Conservation (phyloP, 208 protist species). For the Naegleria gruberi region DNA sequence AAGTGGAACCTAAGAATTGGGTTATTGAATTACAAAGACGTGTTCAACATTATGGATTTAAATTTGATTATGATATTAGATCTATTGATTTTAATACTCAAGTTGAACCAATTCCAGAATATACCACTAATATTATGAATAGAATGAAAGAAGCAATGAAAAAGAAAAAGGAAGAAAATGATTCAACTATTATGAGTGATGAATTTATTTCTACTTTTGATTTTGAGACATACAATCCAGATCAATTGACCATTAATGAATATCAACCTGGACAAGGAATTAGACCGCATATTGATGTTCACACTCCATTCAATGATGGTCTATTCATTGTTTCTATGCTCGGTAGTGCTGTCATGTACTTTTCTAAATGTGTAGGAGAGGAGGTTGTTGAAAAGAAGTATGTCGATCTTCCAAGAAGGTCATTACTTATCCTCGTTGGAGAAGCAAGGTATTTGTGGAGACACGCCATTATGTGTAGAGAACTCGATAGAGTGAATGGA, state of each 20-base stretch:
- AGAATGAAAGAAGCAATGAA: background rate
- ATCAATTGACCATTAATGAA: conserved; percentile 38
- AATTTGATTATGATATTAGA: background rate
- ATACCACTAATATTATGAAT: background rate
- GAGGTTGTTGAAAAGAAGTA: background rate
- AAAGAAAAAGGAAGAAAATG: background rate
- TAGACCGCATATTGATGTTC: conserved; percentile 25
- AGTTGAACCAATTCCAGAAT: background rate
- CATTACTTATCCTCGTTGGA: background rate
- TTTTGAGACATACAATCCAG: background rate
- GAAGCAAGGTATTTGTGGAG: conserved; percentile 25
- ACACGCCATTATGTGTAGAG: background rate
- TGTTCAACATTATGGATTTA: conserved; percentile 13
- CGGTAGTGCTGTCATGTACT: background rate
- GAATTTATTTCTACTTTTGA: background rate
- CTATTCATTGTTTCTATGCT: conserved; percentile 12
- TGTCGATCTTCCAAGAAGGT: background rate
- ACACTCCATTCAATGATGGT: conserved; percentile 28
- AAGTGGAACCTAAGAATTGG: background rate
- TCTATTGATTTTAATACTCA: background rate
- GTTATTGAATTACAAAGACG: background rate
- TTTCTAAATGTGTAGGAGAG: background rate
- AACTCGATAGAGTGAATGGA: background rate
- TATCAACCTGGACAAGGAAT: conserved; percentile 38
- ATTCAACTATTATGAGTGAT: background rate